These are phyloP conservation scores for Acephala macrosclerotiorum DNA, from an alignment of 2,329 filamentous ascomycete genomes.

Conservation along the genomic window DNA sequence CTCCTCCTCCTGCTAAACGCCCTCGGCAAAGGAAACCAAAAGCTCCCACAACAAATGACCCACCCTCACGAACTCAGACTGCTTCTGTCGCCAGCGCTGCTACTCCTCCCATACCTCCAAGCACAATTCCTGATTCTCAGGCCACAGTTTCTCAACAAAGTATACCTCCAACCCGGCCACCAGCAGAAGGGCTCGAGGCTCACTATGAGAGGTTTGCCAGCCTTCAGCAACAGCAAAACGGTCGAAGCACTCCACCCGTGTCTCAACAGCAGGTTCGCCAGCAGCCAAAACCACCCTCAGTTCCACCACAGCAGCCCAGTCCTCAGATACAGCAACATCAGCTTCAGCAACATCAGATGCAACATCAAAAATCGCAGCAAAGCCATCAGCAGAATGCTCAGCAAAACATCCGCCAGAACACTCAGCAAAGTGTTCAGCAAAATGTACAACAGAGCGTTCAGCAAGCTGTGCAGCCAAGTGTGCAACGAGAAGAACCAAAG, in stretches of 20 bases:
- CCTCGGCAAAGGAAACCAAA: constrained; percentile 49
- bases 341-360: constrained; percentile 28
- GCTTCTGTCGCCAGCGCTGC: constrained; percentile 39
- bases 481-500: constrained; percentile 39
- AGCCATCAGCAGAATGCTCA: constrained; percentile 35
- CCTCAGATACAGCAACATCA: constrained; percentile 36
- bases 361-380: constrained; percentile 28
- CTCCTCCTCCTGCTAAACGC: constrained; percentile 47
- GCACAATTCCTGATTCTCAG: constrained; percentile 41
- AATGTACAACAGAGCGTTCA: constrained; percentile 34
- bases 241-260: constrained; percentile 38
- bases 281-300: constrained; percentile 36
- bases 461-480: constrained; percentile 32
- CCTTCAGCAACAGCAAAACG: constrained; percentile 39
- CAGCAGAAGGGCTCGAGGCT: constrained; percentile 43
- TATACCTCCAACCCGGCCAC: constrained; percentile 37
- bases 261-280: constrained; percentile 41
- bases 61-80: constrained; percentile 37
- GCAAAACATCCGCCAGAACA: constrained; percentile 36
- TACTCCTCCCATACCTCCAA: constrained; percentile 40
- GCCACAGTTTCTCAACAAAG: constrained; percentile 36
- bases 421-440: constrained; percentile 28
- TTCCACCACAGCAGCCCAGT: constrained; percentile 32
- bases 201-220: constrained; percentile 44
- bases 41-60: constrained; percentile 38